Evolutionary conservation across 2,329 filamentous ascomycete species (phyloP).

Genomic region (Aspergillus niger): DNA sequence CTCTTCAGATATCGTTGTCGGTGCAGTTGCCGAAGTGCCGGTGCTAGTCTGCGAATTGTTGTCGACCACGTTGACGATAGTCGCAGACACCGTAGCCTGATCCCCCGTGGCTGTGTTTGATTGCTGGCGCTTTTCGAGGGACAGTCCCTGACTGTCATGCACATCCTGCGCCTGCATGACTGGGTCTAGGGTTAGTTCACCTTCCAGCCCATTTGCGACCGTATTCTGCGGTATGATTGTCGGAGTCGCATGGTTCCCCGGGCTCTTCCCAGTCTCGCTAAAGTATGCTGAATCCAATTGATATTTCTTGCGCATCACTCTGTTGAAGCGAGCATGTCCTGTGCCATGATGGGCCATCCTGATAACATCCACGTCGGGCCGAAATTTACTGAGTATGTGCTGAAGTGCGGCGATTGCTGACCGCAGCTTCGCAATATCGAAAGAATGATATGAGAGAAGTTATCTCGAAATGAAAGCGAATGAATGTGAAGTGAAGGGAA

Average conservation of each 20-base stretch:
- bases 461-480: neutral
- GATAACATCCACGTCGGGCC: neutral
- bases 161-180: neutral
- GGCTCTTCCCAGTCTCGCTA: neutral
- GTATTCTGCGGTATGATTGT: neutral
- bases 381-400: neutral
- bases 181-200: neutral
- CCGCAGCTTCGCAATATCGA: neutral
- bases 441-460: neutral
- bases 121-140: neutral
- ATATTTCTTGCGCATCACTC: constrained; percentile 15
- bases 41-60: neutral
- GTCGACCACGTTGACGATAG: constrained; percentile 2
- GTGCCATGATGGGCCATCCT: constrained; percentile 25
- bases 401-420: neutral
- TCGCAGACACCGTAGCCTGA: constrained; percentile 6
- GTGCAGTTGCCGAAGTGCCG: constrained; percentile 5
- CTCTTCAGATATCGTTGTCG: constrained; percentile 5
- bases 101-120: neutral
- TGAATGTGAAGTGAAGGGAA: neutral
- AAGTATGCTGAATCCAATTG: constrained; percentile 5
- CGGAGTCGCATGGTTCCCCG: neutral
- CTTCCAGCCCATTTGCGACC: neutral
- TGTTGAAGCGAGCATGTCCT: constrained; percentile 17
- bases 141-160: neutral